Percentiles rank a stretch among this genome's conserved stretches.
Conservation (phyloP, 2,329 filamentous ascomycete genomes). For the Talaromyces rugulosus region DNA sequence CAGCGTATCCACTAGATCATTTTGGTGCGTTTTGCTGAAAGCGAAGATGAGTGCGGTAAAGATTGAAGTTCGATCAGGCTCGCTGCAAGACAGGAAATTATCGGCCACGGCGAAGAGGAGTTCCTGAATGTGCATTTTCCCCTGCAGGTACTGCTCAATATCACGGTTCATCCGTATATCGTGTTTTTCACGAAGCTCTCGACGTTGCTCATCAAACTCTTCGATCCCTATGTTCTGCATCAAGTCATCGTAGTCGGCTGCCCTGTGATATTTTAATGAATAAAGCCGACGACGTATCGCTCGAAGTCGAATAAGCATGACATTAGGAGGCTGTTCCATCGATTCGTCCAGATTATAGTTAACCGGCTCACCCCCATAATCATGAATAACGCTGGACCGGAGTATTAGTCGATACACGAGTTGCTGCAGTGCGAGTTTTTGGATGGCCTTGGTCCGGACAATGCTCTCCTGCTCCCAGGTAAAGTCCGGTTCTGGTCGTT, state of each 20-base stretch:
- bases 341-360: constrained; percentile 27
- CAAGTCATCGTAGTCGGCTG: constrained; percentile 29
- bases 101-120: constrained; percentile 32
- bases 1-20: constrained; percentile 36
- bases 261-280: constrained; percentile 22
- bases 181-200: constrained; percentile 19
- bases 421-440: constrained; percentile 35
- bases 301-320: constrained; percentile 32
- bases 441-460: constrained; percentile 33
- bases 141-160: constrained; percentile 24
- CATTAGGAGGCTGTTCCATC: constrained; percentile 26
- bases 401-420: constrained; percentile 36
- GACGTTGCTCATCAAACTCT: constrained; percentile 18
- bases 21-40: constrained; percentile 35
- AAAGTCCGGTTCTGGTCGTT: constrained; percentile 9
- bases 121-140: constrained; percentile 30
- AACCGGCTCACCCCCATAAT: constrained; percentile 31
- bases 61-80: constrained; percentile 32
- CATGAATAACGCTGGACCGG: constrained; percentile 35
- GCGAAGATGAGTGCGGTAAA: constrained; percentile 33
- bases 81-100: constrained; percentile 30
- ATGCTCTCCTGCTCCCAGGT: constrained; percentile 26
- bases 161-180: constrained; percentile 27
- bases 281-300: constrained; percentile 27
- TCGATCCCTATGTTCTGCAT: constrained; percentile 14